phyloP scores from a whole-genome alignment of 2,329 filamentous ascomycete species.

The Purpureocillium lavendulum region DNA sequence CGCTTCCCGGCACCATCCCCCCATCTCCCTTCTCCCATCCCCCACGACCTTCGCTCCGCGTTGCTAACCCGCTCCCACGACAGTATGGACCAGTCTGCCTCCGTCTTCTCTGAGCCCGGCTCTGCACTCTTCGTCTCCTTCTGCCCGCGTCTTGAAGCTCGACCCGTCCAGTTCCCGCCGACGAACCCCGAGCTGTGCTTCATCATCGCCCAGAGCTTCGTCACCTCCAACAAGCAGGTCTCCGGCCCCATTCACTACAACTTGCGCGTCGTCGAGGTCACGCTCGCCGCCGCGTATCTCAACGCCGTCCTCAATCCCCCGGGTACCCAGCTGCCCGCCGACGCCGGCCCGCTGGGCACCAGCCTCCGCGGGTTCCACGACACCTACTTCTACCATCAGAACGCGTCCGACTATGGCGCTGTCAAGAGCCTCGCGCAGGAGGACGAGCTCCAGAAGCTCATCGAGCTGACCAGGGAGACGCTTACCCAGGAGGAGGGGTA shows the following conservation, averaged over 20 bases:
- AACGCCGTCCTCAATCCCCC: slow-evolving; percentile 49
- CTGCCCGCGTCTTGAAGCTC: slow-evolving; percentile 65
- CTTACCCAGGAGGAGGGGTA: slow-evolving; percentile 77
- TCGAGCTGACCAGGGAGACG: slow-evolving; percentile 61
- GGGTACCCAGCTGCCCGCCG: slow-evolving; percentile 57
- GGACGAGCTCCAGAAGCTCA: slow-evolving; percentile 65
- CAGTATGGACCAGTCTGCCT: slow-evolving; percentile 96
- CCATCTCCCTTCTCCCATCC: not conserved
- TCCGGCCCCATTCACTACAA: slow-evolving; percentile 95
- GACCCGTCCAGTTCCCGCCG: slow-evolving; percentile 73
- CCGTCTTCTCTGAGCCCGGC: slow-evolving; percentile 81
- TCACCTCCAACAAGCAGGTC: slow-evolving; percentile 88
- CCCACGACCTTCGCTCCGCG: slow-evolving; percentile 1
- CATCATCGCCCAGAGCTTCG: slow-evolving; percentile 88
- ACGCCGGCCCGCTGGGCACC: slow-evolving; percentile 74
- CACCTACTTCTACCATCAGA: slow-evolving; percentile 57
- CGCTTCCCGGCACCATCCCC: not conserved
- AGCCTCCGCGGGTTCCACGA: slow-evolving; percentile 84
- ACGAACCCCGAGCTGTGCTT: slow-evolving; percentile 81
- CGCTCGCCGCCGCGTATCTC: slow-evolving; percentile 68
- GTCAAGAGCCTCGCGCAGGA: slow-evolving; percentile 37
- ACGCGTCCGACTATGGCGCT: slow-evolving; percentile 27
- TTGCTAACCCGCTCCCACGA: not conserved
- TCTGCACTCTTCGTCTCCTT: slow-evolving; percentile 89
- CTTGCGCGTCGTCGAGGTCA: slow-evolving; percentile 90